Evolutionary conservation across 805 yeast species (phyloP).

Genomic region (Candida succiphila): DNA sequence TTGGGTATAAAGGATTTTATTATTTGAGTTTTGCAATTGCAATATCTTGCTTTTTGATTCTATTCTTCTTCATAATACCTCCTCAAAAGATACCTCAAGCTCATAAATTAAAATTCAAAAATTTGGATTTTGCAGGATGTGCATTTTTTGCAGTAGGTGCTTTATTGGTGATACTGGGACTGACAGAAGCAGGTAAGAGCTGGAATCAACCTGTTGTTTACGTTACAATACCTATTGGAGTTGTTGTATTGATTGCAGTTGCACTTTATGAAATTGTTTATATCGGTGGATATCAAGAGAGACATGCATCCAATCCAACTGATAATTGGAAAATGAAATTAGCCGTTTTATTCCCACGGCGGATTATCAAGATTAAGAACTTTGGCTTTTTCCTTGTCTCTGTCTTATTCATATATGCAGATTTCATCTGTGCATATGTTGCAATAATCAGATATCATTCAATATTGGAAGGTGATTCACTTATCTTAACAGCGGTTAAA

Average conservation of each 20-base stretch:
- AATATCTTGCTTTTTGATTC: slow-evolving; percentile 9
- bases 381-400: slow-evolving; percentile 9
- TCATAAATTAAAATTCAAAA: slow-evolving; percentile 7
- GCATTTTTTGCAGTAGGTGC: slow-evolving; percentile 23
- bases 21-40: slow-evolving; percentile 26
- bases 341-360: slow-evolving; percentile 13
- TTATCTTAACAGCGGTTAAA: slow-evolving; percentile 27
- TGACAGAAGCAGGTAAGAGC: slow-evolving; percentile 33
- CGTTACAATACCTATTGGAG: slow-evolving; percentile 29
- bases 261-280: slow-evolving; percentile 21
- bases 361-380: slow-evolving; percentile 10
- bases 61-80: slow-evolving; percentile 17
- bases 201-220: too few relatives aligned
- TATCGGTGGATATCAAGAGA: slow-evolving; percentile 6
- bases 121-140: slow-evolving; percentile 28
- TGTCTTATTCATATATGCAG: slow-evolving; percentile 3
- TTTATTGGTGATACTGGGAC: slow-evolving; percentile 29
- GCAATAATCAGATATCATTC: slow-evolving; percentile 12
- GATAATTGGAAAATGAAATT: slow-evolving; percentile 9
- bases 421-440: slow-evolving; percentile 3
- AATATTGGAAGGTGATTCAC: slow-evolving; percentile 19
- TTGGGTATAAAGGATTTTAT: slow-evolving; percentile 30
- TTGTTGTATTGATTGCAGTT: slow-evolving; percentile 17
- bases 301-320: background rate
- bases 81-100: slow-evolving; percentile 19